Base-by-base conservation (phyloP, 257 asterid species). In the Parsonsia alboflavescens region DNA sequence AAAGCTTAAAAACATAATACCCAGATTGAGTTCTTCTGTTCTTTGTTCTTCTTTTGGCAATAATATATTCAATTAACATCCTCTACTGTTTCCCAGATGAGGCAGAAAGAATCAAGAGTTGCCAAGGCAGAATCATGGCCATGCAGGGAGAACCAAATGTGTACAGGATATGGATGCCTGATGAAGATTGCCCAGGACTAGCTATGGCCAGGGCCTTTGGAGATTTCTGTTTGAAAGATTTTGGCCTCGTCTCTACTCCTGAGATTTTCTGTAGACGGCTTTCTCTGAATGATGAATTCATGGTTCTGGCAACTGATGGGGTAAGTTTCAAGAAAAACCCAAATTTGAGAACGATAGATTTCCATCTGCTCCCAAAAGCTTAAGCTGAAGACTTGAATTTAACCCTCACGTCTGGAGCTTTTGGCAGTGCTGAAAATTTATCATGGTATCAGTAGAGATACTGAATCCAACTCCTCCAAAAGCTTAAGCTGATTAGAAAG, bases 121-220 rank as follows among this genome's bases (percentile, higher is more conserved):
- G 88, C 68, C 80, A 84, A 76, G 98, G 98, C 28, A 79, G 98
- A 79, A 92, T 93, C 2, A 80, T 88, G 84, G 92, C 98, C 6
- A 89, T 91, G 91, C 92, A 86, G 50, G 87, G 81, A 83, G 98
- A 93, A 80, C 96, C 97, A 50, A 86, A 76, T 61, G 90, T 91
- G 57, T 91, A 79, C 71, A 76, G 96, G 71, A 79, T 93, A 33
- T 93, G 98, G 98, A 89, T 93, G 97, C 98, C 98, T 15, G 82
- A 91, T 63, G 87, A 88, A 82, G 96, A 91, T 74, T 88, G 93
- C 81, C 98, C 98, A 0, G 98, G 98, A 24, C 87, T 93, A 58
- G 98, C 97, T 77, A 93, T 93, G 98, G 89, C 98, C 2, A 82
- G 97, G 61, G 96, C 97, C 45, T 93, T 93, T 66, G 98, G 98